Evolutionary conservation across 2,329 filamentous ascomycete genomes (phyloP), one percentile per base, ranked within the genome.

Genomic region (Verticillium alfalfae): DNA sequence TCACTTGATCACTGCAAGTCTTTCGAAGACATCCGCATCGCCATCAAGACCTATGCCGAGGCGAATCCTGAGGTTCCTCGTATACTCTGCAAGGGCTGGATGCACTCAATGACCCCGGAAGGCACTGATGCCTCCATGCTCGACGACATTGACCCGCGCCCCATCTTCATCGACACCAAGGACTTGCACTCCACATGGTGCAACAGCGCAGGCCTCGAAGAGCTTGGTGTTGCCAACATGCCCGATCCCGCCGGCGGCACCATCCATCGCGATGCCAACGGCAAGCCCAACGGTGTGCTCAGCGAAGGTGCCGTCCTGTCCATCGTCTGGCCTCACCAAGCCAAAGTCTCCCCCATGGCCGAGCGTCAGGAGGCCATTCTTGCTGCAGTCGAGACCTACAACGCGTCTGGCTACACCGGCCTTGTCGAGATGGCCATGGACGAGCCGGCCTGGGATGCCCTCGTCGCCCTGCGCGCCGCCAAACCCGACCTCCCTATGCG

Each of bases 371-470:
- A 76, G 5, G 77, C 79, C 3, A 76, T 86, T 63, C 71, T 72
- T 18, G 78, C 78, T 0, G 84, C 82, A 0, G 76, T 86, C 31
- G 67, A 75, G 2, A 76, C 79, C 0, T 86, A 84, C 66, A 80
- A 79, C 63, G 70, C 76, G 0, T 80, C 77, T 1, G 84, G 84
- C 1, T 84, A 83, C 66, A 86, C 83, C 0, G 82, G 83, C 2
- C 76, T 83, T 45, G 75, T 84, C 8, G 84, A 86, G 59, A 86
- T 86, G 84, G 84, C 84, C 55, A 86, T 86, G 84, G 84, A 86
- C 62, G 82, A 85, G 45, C 79, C 77, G 31, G 78, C 79, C 0
- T 86, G 84, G 83, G 79, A 79, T 37, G 75, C 78, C 1, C 74
- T 86, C 1, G 66, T 81, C 0, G 76, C 76, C n/a, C 68, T 85